These are phyloP conservation scores for Saturnispora sekii DNA, from an alignment of 805 yeast genomes.

Conservation along the genomic window DNA sequence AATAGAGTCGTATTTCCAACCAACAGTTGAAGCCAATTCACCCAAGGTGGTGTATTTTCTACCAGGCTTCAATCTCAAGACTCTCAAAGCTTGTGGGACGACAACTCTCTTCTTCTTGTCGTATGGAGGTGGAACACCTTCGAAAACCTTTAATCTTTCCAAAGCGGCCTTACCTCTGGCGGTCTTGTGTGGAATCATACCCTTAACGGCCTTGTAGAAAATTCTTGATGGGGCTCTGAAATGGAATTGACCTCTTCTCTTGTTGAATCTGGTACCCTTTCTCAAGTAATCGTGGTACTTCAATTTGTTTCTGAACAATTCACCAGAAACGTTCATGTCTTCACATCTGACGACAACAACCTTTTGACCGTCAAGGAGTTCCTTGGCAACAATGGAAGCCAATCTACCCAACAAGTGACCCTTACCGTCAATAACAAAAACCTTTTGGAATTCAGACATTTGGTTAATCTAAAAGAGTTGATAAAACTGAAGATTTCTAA, in stretches of 20 bases:
- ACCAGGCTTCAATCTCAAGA: conserved; percentile 98
- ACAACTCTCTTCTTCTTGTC: conserved; percentile 99
- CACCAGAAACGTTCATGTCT: conserved; percentile 98
- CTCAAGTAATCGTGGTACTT: conserved; percentile 99
- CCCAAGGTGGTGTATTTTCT: conserved; percentile 99
- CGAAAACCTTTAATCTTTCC: conserved; percentile 98
- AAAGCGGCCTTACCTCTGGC: conserved; percentile 99
- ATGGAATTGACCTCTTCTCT: conserved; percentile 99
- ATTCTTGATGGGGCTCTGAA: conserved; percentile 99
- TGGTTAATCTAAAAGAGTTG: conserved; percentile 13
- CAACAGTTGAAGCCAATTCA: conserved; percentile 91
- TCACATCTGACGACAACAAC: conserved; percentile 96
- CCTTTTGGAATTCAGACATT: conserved; percentile 90
- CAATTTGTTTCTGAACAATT: conserved; percentile 99
- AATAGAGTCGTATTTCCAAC: conserved; percentile 99
- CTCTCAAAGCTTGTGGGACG: conserved; percentile 99
- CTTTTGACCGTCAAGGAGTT: conserved; percentile 96
- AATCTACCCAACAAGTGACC: conserved; percentile 99
- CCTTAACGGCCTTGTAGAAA: conserved; percentile 98
- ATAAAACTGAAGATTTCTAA: background rate
- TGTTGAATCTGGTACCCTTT: conserved; percentile 98
- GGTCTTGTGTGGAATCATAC: conserved; percentile 99
- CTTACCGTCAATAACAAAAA: conserved; percentile 98
- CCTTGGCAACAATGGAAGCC: conserved; percentile 98
- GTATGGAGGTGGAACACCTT: conserved; percentile 99